A percentile compares a stretch with the other conserved stretches of the same genome.
Evolutionary conservation across 1,284 basidiomycete species (phyloP).

Genomic region (Apiotrichum brassicae): DNA sequence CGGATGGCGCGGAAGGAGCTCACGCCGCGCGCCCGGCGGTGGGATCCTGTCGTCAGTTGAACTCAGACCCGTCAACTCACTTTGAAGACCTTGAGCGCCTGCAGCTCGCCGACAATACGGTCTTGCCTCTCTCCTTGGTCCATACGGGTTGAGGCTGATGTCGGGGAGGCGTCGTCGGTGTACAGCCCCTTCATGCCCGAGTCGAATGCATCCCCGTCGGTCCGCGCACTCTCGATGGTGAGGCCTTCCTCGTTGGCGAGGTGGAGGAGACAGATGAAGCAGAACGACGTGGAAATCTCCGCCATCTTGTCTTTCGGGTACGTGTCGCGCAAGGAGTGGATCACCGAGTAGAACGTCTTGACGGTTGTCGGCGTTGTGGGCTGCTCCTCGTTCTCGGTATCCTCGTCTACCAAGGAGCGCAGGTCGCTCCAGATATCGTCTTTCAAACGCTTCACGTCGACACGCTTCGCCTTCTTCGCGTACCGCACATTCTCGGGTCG

Average conservation of each 20-base stretch:
- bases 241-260: constrained; percentile 92
- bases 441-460: constrained; percentile 94
- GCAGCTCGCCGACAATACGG: constrained; percentile 42
- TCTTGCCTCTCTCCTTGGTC: constrained; percentile 31
- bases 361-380: constrained; percentile 56
- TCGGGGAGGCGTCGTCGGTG: constrained; percentile 2
- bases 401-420: constrained; percentile 56
- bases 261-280: constrained; percentile 95
- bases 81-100: constrained; percentile 44
- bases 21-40: constrained; percentile 41
- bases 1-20: neutral
- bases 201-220: constrained; percentile 47
- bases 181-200: constrained; percentile 37
- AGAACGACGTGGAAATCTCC: constrained; percentile 98
- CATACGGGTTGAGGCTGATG: constrained; percentile 8
- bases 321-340: constrained; percentile 67
- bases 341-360: constrained; percentile 77
- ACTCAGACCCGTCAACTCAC: too few species aligned
- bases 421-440: constrained; percentile 96
- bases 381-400: constrained; percentile 4
- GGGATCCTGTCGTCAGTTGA: constrained; percentile 21
- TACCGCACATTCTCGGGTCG: constrained; percentile 89
- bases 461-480: constrained; percentile 90
- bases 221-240: constrained; percentile 57
- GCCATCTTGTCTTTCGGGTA: constrained; percentile 93